phyloP scores from a whole-genome alignment of 352 stramenopile species.

The Globisporangium acanthophoron region DNA sequence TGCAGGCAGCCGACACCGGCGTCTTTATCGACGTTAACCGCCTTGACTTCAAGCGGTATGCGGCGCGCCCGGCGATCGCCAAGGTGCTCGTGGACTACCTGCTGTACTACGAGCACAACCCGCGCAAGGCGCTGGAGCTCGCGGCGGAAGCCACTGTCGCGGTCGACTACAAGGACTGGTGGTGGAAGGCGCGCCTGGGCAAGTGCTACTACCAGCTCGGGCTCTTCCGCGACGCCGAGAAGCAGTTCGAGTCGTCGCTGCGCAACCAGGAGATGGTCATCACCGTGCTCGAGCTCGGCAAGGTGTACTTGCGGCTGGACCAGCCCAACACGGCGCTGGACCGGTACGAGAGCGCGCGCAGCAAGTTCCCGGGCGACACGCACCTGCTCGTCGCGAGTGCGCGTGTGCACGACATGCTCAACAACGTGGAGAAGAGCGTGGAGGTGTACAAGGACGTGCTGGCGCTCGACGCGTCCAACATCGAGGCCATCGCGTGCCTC shows the following conservation, averaged over 20 bases:
- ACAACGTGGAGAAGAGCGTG: conserved; percentile 73
- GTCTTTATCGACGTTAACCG: conserved; percentile 90
- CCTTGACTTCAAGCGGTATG: conserved; percentile 90
- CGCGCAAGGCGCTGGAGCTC: conserved; percentile 88
- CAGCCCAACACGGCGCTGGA: conserved; percentile 91
- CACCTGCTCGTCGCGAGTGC: conserved; percentile 83
- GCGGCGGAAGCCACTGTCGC: conserved; percentile 86
- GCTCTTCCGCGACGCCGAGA: conserved; percentile 90
- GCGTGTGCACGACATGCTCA: conserved; percentile 92
- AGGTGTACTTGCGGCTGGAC: conserved; percentile 93
- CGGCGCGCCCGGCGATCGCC: conserved; percentile 73
- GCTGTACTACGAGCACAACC: conserved; percentile 91
- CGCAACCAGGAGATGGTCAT: conserved; percentile 87
- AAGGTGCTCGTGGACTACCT: conserved; percentile 90
- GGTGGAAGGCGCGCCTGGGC: conserved; percentile 92
- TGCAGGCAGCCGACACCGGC: conserved; percentile 56
- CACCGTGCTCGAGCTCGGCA: conserved; percentile 89
- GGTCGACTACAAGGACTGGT: conserved; percentile 91
- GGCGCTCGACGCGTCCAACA: conserved; percentile 80
- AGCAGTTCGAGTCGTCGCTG: conserved; percentile 89
- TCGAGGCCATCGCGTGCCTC: conserved; percentile 90
- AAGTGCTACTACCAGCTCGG: conserved; percentile 95
- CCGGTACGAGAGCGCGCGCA: conserved; percentile 62
- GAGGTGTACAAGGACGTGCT: conserved; percentile 88
- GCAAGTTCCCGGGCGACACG: conserved; percentile 71